Percentiles rank a stretch among this genome's conserved stretches.
These are phyloP conservation scores for Trypanosomatidae sp. DNA, from an alignment of 208 protist genomes.

Conservation along the genomic window DNA sequence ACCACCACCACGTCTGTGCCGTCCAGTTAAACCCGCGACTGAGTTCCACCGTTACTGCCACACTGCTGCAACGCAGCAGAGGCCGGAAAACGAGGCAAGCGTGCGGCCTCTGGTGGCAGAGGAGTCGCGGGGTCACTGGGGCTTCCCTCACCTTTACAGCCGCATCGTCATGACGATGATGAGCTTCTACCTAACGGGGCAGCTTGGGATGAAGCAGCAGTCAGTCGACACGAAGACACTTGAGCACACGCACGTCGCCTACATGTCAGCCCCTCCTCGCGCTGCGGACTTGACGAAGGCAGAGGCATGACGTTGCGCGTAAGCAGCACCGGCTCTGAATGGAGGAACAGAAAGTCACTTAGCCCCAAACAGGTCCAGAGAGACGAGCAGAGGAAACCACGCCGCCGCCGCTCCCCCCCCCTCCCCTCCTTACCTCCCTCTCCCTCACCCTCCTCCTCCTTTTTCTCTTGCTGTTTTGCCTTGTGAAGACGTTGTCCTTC, in stretches of 20 bases:
- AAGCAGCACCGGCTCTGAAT: neutral
- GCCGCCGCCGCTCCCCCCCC: neutral
- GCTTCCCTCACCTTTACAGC: constrained; percentile 23
- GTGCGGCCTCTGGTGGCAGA: constrained; percentile 17
- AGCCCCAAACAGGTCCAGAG: neutral
- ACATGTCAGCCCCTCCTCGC: constrained; percentile 17
- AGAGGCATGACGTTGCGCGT: neutral
- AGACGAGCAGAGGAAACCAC: neutral
- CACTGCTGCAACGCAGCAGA: constrained; percentile 8
- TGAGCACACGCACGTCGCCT: constrained; percentile 3
- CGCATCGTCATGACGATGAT: constrained; percentile 15
- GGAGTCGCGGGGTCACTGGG: constrained; percentile 27
- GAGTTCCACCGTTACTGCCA: constrained; percentile 7
- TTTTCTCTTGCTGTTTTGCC: neutral
- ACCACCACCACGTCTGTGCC: neutral
- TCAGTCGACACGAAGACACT: constrained; percentile 18
- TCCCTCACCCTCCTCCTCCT: neutral
- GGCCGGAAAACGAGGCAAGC: neutral
- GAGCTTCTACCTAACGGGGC: constrained; percentile 13
- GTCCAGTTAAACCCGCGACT: constrained; percentile 9
- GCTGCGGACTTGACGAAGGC: neutral
- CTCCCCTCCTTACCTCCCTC: neutral
- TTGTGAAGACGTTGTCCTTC: neutral
- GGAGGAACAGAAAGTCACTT: neutral
- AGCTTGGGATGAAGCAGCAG: constrained; percentile 10